Base-by-base conservation (phyloP, 2,329 filamentous ascomycete species). In the Colletotrichum gloeosporioides region DNA sequence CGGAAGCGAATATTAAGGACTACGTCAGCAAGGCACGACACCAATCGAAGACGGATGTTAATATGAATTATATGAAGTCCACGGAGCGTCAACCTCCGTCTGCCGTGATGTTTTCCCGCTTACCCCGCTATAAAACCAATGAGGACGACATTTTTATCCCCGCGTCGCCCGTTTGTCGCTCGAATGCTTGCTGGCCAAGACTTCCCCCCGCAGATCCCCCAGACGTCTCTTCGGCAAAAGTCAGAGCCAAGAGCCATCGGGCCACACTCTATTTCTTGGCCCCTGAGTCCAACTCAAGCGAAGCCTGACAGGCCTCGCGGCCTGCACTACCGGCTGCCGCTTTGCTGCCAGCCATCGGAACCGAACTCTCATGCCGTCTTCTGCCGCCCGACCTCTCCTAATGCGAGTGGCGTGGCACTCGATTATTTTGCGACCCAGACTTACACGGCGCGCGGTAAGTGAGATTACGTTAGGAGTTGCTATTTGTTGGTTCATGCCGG, bases 181-280 rank as follows among this genome's bases (percentile, higher is more conserved):
- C 18, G 18, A 62, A 59, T 65, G 32, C 32, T 39, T 73, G 32
- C 57, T 59, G 32, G 64, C 73, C 73, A 44, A 76, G 73, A 76
- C 63, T 55, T 63, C 64, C 64, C 70, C 57, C 73, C 59, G 70
- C 70, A 61, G 59, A 65, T 69, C 29, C 69, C 64, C 70, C 70
- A 53, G 64, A 76, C 34, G 59, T 57, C 63, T 63, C 27, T 69
- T 73, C 70, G 64, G 73, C 73, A 76, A 69, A 59, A 18, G 25
- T 12, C 44, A 31, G 12, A 22, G 70, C 64, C 70, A 76, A 69
- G 57, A 39, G n/a, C 2, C 16, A 16, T 65, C 44, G 18, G 25
- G n/a, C 63, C 64, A 69, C 29, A 31, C 44, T 13, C 27, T 13
- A 18, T 8, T 15, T 2, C 18, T 57, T 27, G 10, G 18, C 44